Conservation (phyloP, 371 early-diverging fungal genomes). For the Lichtheimia corymbifera region DNA sequence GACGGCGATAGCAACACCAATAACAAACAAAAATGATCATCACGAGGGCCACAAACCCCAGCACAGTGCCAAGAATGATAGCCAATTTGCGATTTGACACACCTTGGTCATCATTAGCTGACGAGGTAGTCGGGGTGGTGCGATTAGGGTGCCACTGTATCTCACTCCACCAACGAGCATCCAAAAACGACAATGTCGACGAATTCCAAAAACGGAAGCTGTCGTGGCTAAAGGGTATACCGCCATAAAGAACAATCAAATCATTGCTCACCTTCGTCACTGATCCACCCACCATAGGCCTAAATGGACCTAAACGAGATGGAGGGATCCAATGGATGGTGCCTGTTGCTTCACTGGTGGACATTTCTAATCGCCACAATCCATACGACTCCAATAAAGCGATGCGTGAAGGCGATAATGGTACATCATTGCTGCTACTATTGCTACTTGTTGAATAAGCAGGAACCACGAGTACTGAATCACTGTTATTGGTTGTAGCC, state of each 20-base stretch:
- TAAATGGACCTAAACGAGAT: constrained; percentile 5
- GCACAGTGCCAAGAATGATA: constrained; percentile 15
- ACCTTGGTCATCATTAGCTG: background rate
- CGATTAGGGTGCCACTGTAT: background rate
- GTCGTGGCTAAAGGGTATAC: constrained; percentile 10
- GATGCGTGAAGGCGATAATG: background rate
- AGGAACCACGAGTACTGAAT: constrained; percentile 7
- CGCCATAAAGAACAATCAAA: constrained; percentile 19
- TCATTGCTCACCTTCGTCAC: constrained; percentile 10
- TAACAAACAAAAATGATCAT: background rate
- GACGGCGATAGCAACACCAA: constrained; percentile 3
- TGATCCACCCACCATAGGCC: constrained; percentile 10
- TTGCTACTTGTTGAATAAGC: background rate
- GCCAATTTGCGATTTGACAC: background rate
- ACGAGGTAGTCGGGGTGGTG: background rate
- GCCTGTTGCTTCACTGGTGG: background rate
- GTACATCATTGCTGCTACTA: background rate
- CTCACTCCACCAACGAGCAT: constrained; percentile 13
- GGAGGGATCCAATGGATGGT: constrained; percentile 6
- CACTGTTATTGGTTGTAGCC: background rate
- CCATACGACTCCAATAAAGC: background rate
- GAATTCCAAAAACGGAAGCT: constrained; percentile 16
- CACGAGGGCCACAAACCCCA: background rate
- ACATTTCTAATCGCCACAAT: constrained; percentile 10
- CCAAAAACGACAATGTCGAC: background rate